phyloP scores from a whole-genome alignment of 129 eudicot genomes.

The Kitagawia praeruptora region DNA sequence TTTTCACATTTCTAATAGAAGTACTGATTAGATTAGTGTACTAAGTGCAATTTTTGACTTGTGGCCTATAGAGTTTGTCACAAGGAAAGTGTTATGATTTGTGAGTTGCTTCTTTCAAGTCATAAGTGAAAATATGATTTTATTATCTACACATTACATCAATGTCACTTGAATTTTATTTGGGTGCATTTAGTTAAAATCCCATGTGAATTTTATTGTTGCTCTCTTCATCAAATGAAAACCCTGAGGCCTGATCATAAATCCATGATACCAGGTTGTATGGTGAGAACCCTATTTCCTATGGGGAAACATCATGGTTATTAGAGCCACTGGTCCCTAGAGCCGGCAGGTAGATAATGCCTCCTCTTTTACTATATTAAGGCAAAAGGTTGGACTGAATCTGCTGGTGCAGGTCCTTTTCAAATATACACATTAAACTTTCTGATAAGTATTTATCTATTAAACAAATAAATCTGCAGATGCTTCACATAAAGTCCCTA shows the following conservation, averaged over 20 bases:
- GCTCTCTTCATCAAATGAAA: not conserved
- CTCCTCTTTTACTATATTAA: conserved; percentile 48
- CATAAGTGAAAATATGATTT: too few species aligned
- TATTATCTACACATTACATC: too few species aligned
- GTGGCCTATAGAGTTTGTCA: too few species aligned
- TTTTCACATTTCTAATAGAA: too few species aligned
- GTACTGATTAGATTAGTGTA: too few species aligned
- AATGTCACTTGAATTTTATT: too few species aligned
- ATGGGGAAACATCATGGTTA: conserved; percentile 55
- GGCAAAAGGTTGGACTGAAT: conserved; percentile 64
- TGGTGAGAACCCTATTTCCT: conserved; percentile 34
- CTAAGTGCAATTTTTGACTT: too few species aligned
- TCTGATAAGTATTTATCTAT: not conserved
- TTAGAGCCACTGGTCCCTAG: conserved; percentile 16
- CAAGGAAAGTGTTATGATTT: too few species aligned
- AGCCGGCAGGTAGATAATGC: conserved; percentile 22
- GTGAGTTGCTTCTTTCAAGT: too few species aligned
- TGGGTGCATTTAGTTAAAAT: not conserved
- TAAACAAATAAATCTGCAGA: conserved; percentile 29
- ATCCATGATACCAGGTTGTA: conserved; percentile 30
- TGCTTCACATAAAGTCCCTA: conserved; percentile 34
- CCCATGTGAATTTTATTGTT: not conserved
- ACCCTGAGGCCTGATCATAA: conserved; percentile 10
- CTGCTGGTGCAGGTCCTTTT: conserved; percentile 33
- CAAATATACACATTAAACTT: not conserved